Evolutionary conservation across 352 stramenopile genomes (phyloP).

Genomic region (Phytophthora podocarpi): DNA sequence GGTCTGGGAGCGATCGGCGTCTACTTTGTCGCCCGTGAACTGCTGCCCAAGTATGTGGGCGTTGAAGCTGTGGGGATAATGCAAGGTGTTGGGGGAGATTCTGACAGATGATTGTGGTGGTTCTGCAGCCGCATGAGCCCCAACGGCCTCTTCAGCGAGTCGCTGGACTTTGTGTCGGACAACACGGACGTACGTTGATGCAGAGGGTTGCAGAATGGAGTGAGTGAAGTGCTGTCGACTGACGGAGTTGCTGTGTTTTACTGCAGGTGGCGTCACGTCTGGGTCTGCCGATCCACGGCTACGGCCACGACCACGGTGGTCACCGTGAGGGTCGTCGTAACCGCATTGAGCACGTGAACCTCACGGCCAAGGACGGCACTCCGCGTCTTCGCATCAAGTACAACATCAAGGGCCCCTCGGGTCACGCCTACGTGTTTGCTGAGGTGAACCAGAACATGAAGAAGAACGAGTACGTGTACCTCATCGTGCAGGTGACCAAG

Average conservation of each 20-base stretch:
- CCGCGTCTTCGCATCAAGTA: slow-evolving; percentile 91
- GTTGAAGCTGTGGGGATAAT: not conserved
- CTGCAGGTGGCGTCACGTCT: slow-evolving; percentile 79
- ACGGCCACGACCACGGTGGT: slow-evolving; percentile 93
- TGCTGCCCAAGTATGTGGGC: slow-evolving; percentile 85
- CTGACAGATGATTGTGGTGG: slow-evolving; percentile 11
- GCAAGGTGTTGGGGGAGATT: not conserved
- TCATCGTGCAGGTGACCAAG: slow-evolving; percentile 95
- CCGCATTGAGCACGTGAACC: slow-evolving; percentile 95
- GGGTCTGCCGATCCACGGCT: slow-evolving; percentile 91
- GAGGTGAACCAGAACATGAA: slow-evolving; percentile 94
- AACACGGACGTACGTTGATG: slow-evolving; percentile 62
- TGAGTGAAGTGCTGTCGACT: not conserved
- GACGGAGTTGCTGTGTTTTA: slow-evolving; percentile 10
- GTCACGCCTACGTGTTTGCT: slow-evolving; percentile 91
- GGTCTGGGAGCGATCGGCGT: slow-evolving; percentile 86
- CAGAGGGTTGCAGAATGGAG: not conserved
- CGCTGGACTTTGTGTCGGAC: slow-evolving; percentile 71
- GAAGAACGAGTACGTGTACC: slow-evolving; percentile 95
- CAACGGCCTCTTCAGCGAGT: slow-evolving; percentile 83
- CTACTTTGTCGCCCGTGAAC: slow-evolving; percentile 93
- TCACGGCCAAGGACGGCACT: slow-evolving; percentile 88
- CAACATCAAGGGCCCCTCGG: slow-evolving; percentile 94
- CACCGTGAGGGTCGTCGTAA: slow-evolving; percentile 94
- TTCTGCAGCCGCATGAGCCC: slow-evolving; percentile 77